These are phyloP conservation scores for peach (Prunus persica) DNA, from an alignment of 306 rosid species.

Conservation along the genomic window Prunus_persica_NCBIv2 NC_034012.1:8944501-8945000, in stretches of 20 bases:
- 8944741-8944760: constrained; percentile 1
- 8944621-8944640: background rate
- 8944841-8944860: background rate
- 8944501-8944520: background rate
- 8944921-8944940: background rate
- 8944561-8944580: background rate
- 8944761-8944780: background rate
- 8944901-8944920: background rate
- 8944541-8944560: background rate
- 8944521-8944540: background rate
- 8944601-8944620: background rate
- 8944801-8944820: background rate
- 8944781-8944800: background rate
- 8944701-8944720: background rate
- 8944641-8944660: background rate
- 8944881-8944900: background rate
- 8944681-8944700: no score
- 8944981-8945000: background rate
- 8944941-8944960: background rate
- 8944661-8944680: background rate
- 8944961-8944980: background rate
- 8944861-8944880: background rate
- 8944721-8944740: background rate
- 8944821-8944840: background rate
- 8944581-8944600: background rate